phyloP scores from a whole-genome alignment of 2,329 filamentous ascomycete species.

The Clonostachys rhizophaga region DNA sequence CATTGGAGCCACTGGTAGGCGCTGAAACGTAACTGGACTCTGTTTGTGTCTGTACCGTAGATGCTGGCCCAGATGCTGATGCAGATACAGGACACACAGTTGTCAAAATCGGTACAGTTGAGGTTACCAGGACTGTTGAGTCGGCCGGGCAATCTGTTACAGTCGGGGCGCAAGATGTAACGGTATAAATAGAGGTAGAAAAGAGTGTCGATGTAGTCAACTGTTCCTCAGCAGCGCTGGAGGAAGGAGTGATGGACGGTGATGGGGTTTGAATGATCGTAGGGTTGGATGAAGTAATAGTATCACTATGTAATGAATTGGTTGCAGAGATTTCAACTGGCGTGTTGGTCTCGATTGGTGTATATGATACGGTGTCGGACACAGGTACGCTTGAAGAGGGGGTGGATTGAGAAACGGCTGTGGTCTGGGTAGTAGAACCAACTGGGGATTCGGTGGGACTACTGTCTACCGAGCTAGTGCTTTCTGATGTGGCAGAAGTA shows the following conservation, averaged over 20 bases:
- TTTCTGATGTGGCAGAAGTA: no score
- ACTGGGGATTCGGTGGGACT: no score
- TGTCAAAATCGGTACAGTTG: slow-evolving; percentile 6
- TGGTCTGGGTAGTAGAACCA: background rate
- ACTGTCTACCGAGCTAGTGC: no score
- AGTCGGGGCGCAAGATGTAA: background rate
- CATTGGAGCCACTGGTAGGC: no score
- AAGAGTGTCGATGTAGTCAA: background rate
- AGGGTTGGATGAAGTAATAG: no score
- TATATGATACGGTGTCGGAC: background rate
- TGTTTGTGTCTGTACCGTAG: no score
- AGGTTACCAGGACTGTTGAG: slow-evolving; percentile 1
- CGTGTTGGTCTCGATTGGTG: background rate
- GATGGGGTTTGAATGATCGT: no score
- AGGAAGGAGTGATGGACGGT: no score
- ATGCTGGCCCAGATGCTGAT: background rate
- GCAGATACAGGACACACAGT: background rate
- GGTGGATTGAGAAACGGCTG: slow-evolving; percentile 1
- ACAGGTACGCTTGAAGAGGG: slow-evolving; percentile 3
- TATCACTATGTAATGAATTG: no score
- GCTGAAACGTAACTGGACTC: no score
- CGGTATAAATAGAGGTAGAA: background rate
- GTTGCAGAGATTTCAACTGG: no score
- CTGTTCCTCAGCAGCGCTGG: background rate
- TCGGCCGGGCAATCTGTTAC: background rate